Conservation (phyloP, 140 eudicot genomes). For the Bidens hawaiensis region DNA sequence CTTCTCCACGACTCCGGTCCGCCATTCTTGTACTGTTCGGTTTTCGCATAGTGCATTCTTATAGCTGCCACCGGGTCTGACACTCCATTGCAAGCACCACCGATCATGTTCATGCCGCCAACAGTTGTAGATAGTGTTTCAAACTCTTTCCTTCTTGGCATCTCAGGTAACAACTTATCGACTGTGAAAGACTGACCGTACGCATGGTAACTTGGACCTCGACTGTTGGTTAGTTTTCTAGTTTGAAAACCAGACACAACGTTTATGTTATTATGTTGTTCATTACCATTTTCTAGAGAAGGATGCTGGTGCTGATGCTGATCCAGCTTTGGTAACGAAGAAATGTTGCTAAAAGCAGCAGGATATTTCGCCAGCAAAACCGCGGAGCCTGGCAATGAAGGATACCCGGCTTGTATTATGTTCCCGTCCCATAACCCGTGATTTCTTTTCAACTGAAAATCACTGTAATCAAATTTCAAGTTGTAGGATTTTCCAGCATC, state of each 20-base stretch:
- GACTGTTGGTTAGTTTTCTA: constrained; percentile 34
- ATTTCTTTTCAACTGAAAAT: constrained; percentile 47
- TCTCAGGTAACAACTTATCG: constrained; percentile 42
- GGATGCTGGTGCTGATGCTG: constrained; percentile 44
- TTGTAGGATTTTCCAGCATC: constrained; percentile 28
- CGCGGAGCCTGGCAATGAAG: constrained; percentile 64
- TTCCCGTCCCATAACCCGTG: constrained; percentile 68
- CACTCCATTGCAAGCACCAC: constrained; percentile 39
- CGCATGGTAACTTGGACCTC: constrained; percentile 26
- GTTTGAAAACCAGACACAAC: constrained; percentile 30
- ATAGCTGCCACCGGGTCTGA: constrained; percentile 95
- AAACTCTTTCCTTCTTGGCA: constrained; percentile 52
- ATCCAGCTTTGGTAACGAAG: constrained; percentile 34
- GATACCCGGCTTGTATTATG: constrained; percentile 38
- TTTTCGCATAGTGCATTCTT: constrained; percentile 65
- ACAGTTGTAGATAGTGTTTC: constrained; percentile 19
- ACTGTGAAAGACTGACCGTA: constrained; percentile 40
- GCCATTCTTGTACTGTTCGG: constrained; percentile 44
- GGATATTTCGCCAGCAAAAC: constrained; percentile 69
- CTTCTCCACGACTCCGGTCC: constrained; percentile 51
- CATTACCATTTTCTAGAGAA: constrained; percentile 17
- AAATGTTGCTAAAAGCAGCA: constrained; percentile 49
- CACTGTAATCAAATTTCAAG: constrained; percentile 34
- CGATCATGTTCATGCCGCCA: constrained; percentile 21
- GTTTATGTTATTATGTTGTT: constrained; percentile 24